Conservation (phyloP, 2,329 filamentous ascomycete species). For the Rhytidhysteron rufulum region DNA sequence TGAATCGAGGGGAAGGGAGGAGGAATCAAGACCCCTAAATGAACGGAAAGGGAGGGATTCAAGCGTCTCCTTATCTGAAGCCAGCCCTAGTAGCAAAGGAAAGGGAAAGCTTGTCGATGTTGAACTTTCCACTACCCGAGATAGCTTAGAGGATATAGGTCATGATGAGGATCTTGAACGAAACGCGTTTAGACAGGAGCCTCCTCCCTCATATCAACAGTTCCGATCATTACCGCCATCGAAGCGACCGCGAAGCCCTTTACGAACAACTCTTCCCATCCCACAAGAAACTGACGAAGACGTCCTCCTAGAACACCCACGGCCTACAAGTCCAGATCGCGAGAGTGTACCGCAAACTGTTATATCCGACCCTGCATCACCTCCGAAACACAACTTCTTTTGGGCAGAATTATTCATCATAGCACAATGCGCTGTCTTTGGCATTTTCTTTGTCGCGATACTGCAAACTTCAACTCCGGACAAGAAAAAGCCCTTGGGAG, state of each 20-base stretch:
- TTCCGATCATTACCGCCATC: conserved; percentile 47
- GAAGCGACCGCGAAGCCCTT: conserved; percentile 39
- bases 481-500: conserved; percentile 70
- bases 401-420: conserved; percentile 91
- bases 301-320: conserved; percentile 41
- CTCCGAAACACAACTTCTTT: conserved; percentile 72
- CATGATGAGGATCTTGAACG: conserved; percentile 24
- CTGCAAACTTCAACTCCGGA: conserved; percentile 75
- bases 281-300: conserved; percentile 52
- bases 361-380: conserved; percentile 42
- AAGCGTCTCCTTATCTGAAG: conserved; percentile 40
- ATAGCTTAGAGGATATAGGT: conserved; percentile 42
- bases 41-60: conserved; percentile 37
- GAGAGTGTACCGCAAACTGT: conserved; percentile 57
- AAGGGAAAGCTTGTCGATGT: conserved; percentile 77
- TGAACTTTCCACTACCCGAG: conserved; percentile 61
- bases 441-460: conserved; percentile 85
- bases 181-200: conserved; percentile 43
- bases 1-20: conserved; percentile 35
- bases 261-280: conserved; percentile 36
- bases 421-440: conserved; percentile 75
- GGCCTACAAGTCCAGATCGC: conserved; percentile 46
- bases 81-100: conserved; percentile 50
- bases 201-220: conserved; percentile 55
- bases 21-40: conserved; percentile 22